phyloP scores from a whole-genome alignment of 768 basidiomycete genomes.

The Rubroboletus pulcherrimus region DNA sequence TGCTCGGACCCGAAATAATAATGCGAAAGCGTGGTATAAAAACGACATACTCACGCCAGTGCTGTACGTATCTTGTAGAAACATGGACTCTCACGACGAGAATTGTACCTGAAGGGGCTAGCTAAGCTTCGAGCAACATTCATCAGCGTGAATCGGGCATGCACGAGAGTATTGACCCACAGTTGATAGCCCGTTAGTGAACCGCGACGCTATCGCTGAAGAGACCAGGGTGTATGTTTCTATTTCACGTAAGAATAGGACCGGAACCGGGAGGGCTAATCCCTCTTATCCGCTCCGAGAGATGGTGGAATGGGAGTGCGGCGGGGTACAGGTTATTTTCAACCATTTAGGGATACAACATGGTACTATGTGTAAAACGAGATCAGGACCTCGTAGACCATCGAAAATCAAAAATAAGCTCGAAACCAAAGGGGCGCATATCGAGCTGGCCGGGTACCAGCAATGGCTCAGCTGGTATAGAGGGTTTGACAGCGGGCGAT shows the following conservation, averaged over 20 bases:
- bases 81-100: neutral
- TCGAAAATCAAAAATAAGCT: constrained; percentile 69
- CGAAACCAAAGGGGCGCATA: constrained; percentile 67
- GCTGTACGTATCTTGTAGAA: neutral
- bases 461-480: constrained; percentile 12
- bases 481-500: constrained; percentile 4
- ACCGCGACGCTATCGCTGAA: neutral
- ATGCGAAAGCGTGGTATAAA: neutral
- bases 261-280: too few relatives aligned
- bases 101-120: neutral
- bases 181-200: neutral
- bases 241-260: neutral
- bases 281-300: neutral
- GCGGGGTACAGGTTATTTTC: constrained; percentile 13
- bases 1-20: neutral
- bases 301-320: neutral
- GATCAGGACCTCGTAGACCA: constrained; percentile 43
- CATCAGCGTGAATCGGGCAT: neutral
- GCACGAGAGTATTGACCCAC: neutral
- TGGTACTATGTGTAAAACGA: constrained; percentile 6
- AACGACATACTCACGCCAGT: neutral
- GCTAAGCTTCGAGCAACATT: neutral
- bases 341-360: constrained; percentile 20
- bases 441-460: constrained; percentile 58
- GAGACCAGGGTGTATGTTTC: neutral